These are phyloP conservation scores for Centaurea solstitialis DNA, from an alignment of 129 eudicot genomes.

Conservation along the genomic window DNA sequence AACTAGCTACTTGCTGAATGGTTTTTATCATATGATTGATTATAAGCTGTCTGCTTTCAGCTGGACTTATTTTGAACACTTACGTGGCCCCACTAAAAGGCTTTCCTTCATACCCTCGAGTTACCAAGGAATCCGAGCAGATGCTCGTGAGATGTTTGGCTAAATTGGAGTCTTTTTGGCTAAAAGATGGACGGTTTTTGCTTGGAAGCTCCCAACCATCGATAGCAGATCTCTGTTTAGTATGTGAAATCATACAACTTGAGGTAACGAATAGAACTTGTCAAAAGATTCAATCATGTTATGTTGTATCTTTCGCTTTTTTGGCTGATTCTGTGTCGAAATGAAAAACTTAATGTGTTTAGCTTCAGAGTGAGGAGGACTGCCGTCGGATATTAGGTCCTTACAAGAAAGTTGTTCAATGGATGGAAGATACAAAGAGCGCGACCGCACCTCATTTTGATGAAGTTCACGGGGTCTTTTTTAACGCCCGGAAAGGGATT, in stretches of 20 bases:
- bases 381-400: conserved; percentile 61
- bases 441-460: conserved; percentile 81
- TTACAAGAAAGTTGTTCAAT: conserved; percentile 66
- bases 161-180: conserved; percentile 65
- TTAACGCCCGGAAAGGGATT: conserved; percentile 35
- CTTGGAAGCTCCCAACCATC: conserved; percentile 71
- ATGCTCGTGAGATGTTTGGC: conserved; percentile 52
- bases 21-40: neutral
- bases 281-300: neutral
- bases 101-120: conserved; percentile 38
- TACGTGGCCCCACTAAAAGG: conserved; percentile 45
- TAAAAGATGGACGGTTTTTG: conserved; percentile 69
- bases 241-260: conserved; percentile 85
- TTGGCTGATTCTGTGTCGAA: neutral
- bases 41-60: conserved; percentile 32
- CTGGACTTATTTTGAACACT: conserved; percentile 37
- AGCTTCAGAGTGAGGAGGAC: conserved; percentile 54
- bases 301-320: neutral
- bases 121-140: conserved; percentile 63
- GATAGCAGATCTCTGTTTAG: conserved; percentile 82
- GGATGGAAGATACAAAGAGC: conserved; percentile 66
- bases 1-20: neutral
- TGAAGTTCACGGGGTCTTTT: conserved; percentile 50
- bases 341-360: neutral
- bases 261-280: conserved; percentile 49